These are phyloP conservation scores for Ganoderma lucidum DNA, from an alignment of 1,284 basidiomycete genomes.

Conservation along the genomic window DNA sequence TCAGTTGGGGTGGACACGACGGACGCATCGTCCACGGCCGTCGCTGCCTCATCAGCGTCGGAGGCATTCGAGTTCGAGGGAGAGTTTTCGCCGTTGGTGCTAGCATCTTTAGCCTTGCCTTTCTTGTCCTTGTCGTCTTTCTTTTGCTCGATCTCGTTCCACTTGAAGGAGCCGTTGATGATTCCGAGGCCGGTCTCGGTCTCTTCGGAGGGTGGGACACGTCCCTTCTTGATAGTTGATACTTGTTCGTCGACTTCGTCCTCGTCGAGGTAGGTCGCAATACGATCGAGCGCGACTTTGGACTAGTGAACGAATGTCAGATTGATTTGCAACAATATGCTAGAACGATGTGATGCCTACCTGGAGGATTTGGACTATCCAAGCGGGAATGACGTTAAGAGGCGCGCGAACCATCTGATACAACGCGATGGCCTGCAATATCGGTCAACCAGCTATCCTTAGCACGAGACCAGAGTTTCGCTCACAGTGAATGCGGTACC, in stretches of 20 bases:
- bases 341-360: slow-evolving; percentile 37
- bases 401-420: slow-evolving; percentile 79
- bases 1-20: slow-evolving; percentile 40
- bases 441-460: neutral
- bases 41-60: slow-evolving; percentile 11
- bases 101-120: slow-evolving; percentile 36
- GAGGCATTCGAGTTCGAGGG: neutral
- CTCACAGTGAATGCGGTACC: slow-evolving; percentile 76
- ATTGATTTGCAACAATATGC: slow-evolving; percentile 27
- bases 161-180: slow-evolving; percentile 71
- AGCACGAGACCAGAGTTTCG: slow-evolving; percentile 16
- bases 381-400: slow-evolving; percentile 74
- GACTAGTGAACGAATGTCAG: slow-evolving; percentile 46
- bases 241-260: slow-evolving; percentile 67
- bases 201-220: slow-evolving; percentile 36
- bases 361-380: slow-evolving; percentile 70
- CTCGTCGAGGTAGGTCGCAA: slow-evolving; percentile 83
- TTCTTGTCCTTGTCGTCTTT: slow-evolving; percentile 43
- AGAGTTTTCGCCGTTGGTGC: neutral
- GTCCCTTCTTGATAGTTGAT: slow-evolving; percentile 45
- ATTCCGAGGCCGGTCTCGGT: slow-evolving; percentile 64
- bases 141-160: slow-evolving; percentile 67
- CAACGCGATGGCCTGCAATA: slow-evolving; percentile 65
- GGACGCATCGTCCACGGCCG: slow-evolving; percentile 35
- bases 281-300: slow-evolving; percentile 80